Percentiles rank a stretch among this genome's conserved stretches.
phyloP scores from a whole-genome alignment of 345 rosid genomes.

The Sisymbrium irio region DNA sequence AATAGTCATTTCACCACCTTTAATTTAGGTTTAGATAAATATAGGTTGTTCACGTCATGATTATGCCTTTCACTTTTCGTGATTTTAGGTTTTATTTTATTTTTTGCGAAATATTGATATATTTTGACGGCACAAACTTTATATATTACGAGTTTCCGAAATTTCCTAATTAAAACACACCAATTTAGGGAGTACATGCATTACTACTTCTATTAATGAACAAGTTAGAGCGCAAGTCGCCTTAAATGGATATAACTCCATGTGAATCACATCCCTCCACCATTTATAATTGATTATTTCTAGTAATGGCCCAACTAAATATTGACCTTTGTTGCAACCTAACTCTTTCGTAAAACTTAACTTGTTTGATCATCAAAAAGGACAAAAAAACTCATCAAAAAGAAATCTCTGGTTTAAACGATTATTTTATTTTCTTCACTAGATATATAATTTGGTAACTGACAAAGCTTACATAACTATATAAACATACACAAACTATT shows the following conservation, averaged over 20 bases:
- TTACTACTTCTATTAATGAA: conserved; percentile 18
- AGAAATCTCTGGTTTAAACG: not conserved
- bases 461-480: not conserved
- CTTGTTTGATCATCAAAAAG: conserved; percentile 17
- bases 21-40: not conserved
- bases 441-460: not conserved
- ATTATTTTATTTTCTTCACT: not conserved
- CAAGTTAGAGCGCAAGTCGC: conserved; percentile 14
- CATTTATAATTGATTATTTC: conserved; percentile 22
- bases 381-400: not conserved
- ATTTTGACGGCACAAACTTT: not conserved
- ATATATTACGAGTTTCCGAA: not conserved
- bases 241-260: conserved; percentile 17
- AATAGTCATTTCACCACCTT: not conserved
- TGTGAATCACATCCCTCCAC: conserved; percentile 12
- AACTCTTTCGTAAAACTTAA: conserved; percentile 15
- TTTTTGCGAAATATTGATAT: not conserved
- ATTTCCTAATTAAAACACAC: conserved; percentile 21
- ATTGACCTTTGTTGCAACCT: conserved; percentile 30
- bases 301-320: conserved; percentile 26
- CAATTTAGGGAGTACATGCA: conserved; percentile 6
- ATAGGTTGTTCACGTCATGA: not conserved
- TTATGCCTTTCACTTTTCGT: not conserved
- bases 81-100: not conserved
- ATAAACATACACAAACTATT: not conserved